Conservation (phyloP, 2,329 filamentous ascomycete species). For the Nemania serpens region DNA sequence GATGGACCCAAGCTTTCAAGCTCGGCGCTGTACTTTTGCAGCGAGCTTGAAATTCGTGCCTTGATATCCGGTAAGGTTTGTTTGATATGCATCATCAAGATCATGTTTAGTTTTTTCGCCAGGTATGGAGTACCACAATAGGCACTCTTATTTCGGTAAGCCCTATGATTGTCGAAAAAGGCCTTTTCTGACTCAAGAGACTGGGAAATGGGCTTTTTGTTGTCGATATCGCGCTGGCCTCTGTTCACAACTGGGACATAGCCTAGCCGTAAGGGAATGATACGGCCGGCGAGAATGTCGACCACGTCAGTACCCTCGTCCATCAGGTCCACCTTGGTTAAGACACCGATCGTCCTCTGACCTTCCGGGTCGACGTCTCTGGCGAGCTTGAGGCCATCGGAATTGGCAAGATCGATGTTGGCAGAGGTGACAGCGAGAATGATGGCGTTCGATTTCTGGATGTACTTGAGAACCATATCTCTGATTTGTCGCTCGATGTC, state of each 20-base stretch:
- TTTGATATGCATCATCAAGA: constrained; percentile 99
- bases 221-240: constrained; percentile 97
- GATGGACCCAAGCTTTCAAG: constrained; percentile 85
- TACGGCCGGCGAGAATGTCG: constrained; percentile 95
- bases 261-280: constrained; percentile 91
- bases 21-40: constrained; percentile 89
- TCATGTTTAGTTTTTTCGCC: constrained; percentile 94
- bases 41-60: constrained; percentile 88
- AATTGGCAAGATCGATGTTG: constrained; percentile 98
- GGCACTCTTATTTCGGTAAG: constrained; percentile 96
- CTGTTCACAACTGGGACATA: constrained; percentile 98
- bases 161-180: constrained; percentile 98
- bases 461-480: constrained; percentile 99
- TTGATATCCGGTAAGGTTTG: constrained; percentile 99
- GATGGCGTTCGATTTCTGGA: constrained; percentile 97
- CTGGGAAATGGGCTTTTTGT: constrained; percentile 90
- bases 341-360: constrained; percentile 95
- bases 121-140: constrained; percentile 99
- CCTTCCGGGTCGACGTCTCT: constrained; percentile 97
- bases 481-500: constrained; percentile 96
- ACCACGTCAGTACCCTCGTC: constrained; percentile 98
- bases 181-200: constrained; percentile 93
- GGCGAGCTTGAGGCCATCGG: constrained; percentile 93
- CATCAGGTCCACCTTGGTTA: constrained; percentile 99
- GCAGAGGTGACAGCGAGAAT: constrained; percentile 95